Evolutionary conservation across 139 green algal genomes (phyloP), one percentile per base, ranked within the genome.

Genomic region (Deuterostichococcus epilithicus): DNA sequence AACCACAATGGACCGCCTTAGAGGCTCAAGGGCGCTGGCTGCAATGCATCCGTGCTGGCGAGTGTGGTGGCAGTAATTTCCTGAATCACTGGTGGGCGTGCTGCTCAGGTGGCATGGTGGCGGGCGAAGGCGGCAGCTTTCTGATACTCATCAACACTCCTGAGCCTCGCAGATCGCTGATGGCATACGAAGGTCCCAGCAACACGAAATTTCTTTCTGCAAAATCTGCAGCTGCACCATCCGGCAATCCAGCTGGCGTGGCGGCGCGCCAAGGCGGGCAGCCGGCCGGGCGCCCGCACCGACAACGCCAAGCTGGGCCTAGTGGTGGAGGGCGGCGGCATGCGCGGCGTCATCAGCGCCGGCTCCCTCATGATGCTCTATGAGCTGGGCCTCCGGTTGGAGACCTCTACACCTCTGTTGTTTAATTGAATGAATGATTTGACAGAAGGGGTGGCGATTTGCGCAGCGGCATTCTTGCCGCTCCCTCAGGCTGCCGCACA

Each of bases 301-400:
- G 93, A 97, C 78, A 67, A 67, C 3, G 88, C 83, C 68, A 92
- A 94, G 74, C 77, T 97, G 26, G 94, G 90, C 0, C 84, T 97
- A 26, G 92, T 95, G 23, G 88, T 97, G 20, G 94, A 97, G 86
- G 92, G 92, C n/a, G 92, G 92, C 28, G 92, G 92, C 72, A 97
- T 96, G 92, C 75, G 89, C 0, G 90, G 92, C n/a, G 82, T 88
- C 33, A 86, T 93, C 23, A 86, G 75, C 2, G 90, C 83, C 10
- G 89, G 86, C 38, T 89, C 90, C 78, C 83, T 94, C 22, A 89
- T 92, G 83, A 89, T 82, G 15, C 76, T 97, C 26, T 60, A 82
- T 22, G 83, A 90, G 25, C 69, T 93, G 60, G 92, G 91, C 32
- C 39, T 93, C 38, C 73, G 73, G 44, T 70, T 26, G 25, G 30